phyloP scores from a whole-genome alignment of 106 monocot genomes.

The Dendrobium officinale region DNA sequence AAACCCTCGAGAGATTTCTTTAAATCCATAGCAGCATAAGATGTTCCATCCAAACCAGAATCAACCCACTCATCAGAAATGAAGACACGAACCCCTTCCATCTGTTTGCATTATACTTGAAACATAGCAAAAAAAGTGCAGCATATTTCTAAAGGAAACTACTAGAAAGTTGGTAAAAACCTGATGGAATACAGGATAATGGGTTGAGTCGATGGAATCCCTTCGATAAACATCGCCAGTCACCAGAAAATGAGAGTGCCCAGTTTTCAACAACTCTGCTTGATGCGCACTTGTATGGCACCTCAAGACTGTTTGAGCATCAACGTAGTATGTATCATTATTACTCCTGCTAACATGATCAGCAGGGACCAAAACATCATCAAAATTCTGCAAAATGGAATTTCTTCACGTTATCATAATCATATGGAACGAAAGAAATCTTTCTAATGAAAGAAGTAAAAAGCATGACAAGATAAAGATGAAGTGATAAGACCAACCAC shows the following conservation, averaged over 20 bases:
- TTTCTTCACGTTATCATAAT: constrained; percentile 15
- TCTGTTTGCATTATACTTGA: constrained; percentile 36
- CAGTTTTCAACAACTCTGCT: constrained; percentile 70
- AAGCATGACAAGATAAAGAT: not conserved
- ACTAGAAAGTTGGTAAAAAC: constrained; percentile 17
- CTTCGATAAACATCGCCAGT: constrained; percentile 98
- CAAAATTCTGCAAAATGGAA: constrained; percentile 85
- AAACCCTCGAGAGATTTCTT: constrained; percentile 93
- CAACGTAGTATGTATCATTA: constrained; percentile 96
- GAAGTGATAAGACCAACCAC: not conserved
- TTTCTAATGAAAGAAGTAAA: not conserved
- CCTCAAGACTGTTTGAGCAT: constrained; percentile 77
- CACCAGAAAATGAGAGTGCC: constrained; percentile 81
- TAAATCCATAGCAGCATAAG: constrained; percentile 75
- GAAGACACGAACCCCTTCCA: constrained; percentile 96
- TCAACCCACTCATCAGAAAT: constrained; percentile 62
- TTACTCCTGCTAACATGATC: constrained; percentile 99
- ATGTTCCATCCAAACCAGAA: constrained; percentile 72
- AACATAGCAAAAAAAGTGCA: not conserved
- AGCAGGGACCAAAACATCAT: constrained; percentile 96
- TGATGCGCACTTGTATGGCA: constrained; percentile 99
- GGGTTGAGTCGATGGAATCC: constrained; percentile 91
- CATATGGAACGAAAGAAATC: not conserved
- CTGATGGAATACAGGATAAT: constrained; percentile 99
- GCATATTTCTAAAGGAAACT: not conserved